phyloP scores from a whole-genome alignment of 306 rosid genomes.

The Rosa rugosa region DNA sequence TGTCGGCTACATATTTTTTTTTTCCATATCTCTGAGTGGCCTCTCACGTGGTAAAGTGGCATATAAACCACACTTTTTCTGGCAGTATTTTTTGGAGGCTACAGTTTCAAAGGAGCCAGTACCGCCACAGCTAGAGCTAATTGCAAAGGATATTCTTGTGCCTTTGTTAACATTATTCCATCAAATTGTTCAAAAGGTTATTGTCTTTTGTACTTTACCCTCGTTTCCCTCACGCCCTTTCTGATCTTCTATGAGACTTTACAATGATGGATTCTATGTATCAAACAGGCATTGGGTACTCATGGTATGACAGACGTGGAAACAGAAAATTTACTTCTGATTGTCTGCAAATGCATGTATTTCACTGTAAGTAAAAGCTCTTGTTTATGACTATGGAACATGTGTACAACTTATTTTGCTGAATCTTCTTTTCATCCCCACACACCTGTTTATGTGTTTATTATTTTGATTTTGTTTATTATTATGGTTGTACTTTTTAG shows the following conservation, averaged over 20 bases:
- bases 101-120: slow-evolving; percentile 77
- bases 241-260: slow-evolving; percentile 5
- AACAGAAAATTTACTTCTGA: slow-evolving; percentile 59
- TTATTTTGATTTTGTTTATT: not conserved
- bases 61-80: slow-evolving; percentile 18
- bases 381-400: slow-evolving; percentile 10
- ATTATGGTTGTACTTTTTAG: not conserved
- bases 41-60: slow-evolving; percentile 27
- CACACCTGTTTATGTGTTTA: not conserved
- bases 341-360: slow-evolving; percentile 77
- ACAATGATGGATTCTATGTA: slow-evolving; percentile 31
- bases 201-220: not conserved
- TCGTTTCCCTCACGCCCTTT: not conserved
- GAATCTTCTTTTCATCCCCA: not conserved
- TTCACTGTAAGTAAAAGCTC: slow-evolving; percentile 63
- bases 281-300: slow-evolving; percentile 54
- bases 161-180: slow-evolving; percentile 68
- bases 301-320: slow-evolving; percentile 37
- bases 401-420: not conserved
- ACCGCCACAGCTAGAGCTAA: slow-evolving; percentile 73
- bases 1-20: not conserved
- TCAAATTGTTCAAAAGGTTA: slow-evolving; percentile 62
- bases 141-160: slow-evolving; percentile 63
- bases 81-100: slow-evolving; percentile 84
- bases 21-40: not conserved